Conservation (phyloP, 2,329 filamentous ascomycete species). For the Aspergillus sp. region DNA sequence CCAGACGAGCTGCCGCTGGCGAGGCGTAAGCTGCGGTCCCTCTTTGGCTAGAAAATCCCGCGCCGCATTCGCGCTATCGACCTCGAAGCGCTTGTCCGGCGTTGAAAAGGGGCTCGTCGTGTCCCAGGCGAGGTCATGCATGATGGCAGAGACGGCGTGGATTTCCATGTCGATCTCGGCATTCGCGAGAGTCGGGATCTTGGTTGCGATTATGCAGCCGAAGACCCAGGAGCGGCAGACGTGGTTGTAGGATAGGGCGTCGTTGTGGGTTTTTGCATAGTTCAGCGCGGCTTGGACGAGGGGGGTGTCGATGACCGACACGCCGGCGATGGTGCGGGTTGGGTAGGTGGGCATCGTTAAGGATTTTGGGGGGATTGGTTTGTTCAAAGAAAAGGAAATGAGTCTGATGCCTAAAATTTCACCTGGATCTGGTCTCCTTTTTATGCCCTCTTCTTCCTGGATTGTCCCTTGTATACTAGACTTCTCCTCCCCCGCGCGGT, state of each 20-base stretch:
- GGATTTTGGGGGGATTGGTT: too few relatives aligned
- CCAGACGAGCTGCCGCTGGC: neutral
- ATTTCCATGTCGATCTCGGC: neutral
- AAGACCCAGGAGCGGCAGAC: neutral
- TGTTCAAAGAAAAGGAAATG: too few relatives aligned
- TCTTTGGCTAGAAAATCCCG: neutral
- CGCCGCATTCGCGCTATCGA: constrained; percentile 2
- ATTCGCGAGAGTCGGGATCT: neutral
- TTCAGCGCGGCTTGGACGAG: neutral
- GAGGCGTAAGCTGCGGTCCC: neutral
- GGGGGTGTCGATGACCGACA: neutral
- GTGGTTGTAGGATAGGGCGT: neutral
- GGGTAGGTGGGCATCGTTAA: neutral
- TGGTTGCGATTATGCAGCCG: constrained; percentile 1
- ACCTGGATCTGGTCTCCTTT: neutral
- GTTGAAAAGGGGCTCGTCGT: neutral
- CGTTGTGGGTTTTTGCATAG: neutral
- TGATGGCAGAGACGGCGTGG: neutral
- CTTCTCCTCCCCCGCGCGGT: neutral
- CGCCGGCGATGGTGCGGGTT: constrained; percentile 1
- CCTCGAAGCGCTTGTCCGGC: constrained; percentile 7
- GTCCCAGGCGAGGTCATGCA: constrained; percentile 6
- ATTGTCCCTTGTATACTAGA: neutral
- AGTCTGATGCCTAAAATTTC: neutral
- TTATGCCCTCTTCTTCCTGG: neutral